Evolutionary conservation across 2,329 filamentous ascomycete species (phyloP).

Genomic region (Taxawa tesnikishii): DNA sequence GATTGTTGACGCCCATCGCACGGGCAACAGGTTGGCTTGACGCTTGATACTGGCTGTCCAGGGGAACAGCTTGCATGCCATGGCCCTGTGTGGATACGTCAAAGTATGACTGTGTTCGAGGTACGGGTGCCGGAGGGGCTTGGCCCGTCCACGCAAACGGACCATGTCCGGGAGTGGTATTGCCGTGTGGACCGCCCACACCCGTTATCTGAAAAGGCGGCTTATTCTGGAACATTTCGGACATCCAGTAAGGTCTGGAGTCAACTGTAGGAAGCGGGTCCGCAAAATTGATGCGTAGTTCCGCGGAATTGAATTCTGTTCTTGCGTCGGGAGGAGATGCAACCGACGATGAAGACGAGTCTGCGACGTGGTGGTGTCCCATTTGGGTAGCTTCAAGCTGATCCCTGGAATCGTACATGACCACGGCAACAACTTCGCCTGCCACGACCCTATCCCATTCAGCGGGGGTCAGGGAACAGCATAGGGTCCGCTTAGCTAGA

Average conservation of each 20-base stretch:
- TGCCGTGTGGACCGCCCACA: slow-evolving; percentile 5
- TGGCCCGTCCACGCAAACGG: slow-evolving; percentile 4
- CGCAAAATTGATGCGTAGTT: too few relatives aligned
- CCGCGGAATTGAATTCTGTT: not conserved
- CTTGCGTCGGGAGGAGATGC: not conserved
- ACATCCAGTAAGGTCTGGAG: too few relatives aligned
- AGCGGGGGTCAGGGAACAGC: slow-evolving; percentile 2
- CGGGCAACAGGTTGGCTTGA: not conserved
- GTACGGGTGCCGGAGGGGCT: not conserved
- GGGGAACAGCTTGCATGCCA: not conserved
- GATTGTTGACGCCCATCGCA: slow-evolving; percentile 1
- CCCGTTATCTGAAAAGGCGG: slow-evolving; percentile 5
- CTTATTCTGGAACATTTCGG: too few relatives aligned
- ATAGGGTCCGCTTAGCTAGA: slow-evolving; percentile 5
- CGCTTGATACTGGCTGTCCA: not conserved
- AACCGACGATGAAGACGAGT: not conserved
- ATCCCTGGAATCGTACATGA: slow-evolving; percentile 7
- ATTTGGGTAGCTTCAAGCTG: slow-evolving; percentile 1
- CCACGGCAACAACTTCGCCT: slow-evolving; percentile 3
- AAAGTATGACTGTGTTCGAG: not conserved
- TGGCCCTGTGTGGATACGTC: not conserved
- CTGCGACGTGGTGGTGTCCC: not conserved
- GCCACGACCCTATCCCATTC: slow-evolving; percentile 6
- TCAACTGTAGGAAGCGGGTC: too few relatives aligned
- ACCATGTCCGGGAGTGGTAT: not conserved